Evolutionary conservation across 2,329 filamentous ascomycete species (phyloP), one percentile per base, ranked within the genome.

Genomic region (Graphilbum fragrans): DNA sequence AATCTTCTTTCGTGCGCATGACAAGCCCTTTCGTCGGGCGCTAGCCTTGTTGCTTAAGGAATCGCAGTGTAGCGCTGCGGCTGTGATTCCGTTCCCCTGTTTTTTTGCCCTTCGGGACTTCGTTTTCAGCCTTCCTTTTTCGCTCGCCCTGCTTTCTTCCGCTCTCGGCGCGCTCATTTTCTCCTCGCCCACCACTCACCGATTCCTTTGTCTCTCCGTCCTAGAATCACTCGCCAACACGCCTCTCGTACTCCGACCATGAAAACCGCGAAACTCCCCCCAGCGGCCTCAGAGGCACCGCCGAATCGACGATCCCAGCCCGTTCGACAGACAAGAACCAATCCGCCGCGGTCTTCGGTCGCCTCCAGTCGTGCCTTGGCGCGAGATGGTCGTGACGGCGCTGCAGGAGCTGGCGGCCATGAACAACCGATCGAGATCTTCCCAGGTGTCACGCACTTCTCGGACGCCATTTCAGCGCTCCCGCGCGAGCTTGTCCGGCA

Each of bases 401-500:
- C 69, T 44, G 58, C 62, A 46, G 61, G 58, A 44, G 61, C 58
- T 43, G 58, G 65, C 32, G 58, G 60, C 40, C 63, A 66, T 42
- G 70, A 74, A 47, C 73, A 77, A 53, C 71, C 74, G 53, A 77
- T 80, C 64, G 73, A 80, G 51, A 77, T 80, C 52, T 80, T 77
- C 51, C 77, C 77, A 35, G 77, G 71, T 41, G 71, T 80, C 49
- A 79, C 73, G 11, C 74, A 80, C 62, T 96, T 98, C 58, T 85
- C 90, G 48, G 88, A 96, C 60, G 81, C 87, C 48, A 86, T 96
- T 56, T 81, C 86, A 39, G 88, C 90, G 32, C 75, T 98, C 21
- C 92, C 92, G 5, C 88, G 88, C 59, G 92, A 98, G 64, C 85
- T 95, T 39, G 86, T 94, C 52, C 81, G 87, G 56, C 90, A 98